Evolutionary conservation across 108 stramenopile genomes (phyloP).

Genomic region (Nitzschia sp.): DNA sequence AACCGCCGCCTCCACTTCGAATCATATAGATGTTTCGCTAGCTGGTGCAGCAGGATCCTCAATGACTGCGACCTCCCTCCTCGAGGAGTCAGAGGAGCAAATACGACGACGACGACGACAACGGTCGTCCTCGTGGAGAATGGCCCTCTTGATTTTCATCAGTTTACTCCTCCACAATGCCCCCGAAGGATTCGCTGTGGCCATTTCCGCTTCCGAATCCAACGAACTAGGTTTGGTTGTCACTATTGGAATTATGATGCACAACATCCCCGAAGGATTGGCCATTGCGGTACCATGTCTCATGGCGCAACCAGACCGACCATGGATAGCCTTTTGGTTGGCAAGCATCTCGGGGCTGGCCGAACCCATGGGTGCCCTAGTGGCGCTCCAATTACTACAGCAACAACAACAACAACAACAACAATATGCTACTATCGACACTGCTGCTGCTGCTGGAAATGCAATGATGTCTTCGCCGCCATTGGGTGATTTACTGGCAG

Average conservation of each 20-base stretch:
- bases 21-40: neutral
- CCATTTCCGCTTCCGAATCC: conserved; percentile 66
- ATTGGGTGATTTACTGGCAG: conserved; percentile 77
- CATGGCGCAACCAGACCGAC: conserved; percentile 69
- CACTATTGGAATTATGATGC: conserved; percentile 77
- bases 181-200: conserved; percentile 80
- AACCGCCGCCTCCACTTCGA: neutral
- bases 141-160: conserved; percentile 78
- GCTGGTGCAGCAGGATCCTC: neutral
- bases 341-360: conserved; percentile 75
- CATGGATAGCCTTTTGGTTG: conserved; percentile 70
- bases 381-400: conserved; percentile 51
- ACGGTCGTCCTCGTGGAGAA: conserved; percentile 60
- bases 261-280: conserved; percentile 87
- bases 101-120: neutral
- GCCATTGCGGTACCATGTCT: conserved; percentile 83
- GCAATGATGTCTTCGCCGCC: no score
- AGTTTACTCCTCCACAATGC: conserved; percentile 76
- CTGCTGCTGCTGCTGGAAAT: no score
- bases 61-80: neutral
- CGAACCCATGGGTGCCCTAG: conserved; percentile 72
- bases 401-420: neutral
- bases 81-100: neutral
- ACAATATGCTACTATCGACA: no score
- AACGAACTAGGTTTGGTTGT: conserved; percentile 69